Evolutionary conservation across 345 rosid genomes (phyloP).

Genomic region (Anastatica hierochuntica): DNA sequence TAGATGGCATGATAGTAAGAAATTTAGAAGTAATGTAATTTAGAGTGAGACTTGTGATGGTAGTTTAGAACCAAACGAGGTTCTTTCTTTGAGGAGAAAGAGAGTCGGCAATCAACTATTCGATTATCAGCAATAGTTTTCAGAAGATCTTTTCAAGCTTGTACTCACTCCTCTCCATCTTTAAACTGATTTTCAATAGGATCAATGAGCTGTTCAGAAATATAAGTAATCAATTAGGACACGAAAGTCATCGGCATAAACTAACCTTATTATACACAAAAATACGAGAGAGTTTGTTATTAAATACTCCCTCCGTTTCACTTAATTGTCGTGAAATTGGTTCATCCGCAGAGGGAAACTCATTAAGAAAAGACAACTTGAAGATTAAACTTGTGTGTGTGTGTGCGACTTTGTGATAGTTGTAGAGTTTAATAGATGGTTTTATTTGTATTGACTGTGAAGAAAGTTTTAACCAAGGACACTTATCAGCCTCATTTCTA

Average conservation of each 20-base stretch:
- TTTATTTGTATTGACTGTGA: too few species aligned
- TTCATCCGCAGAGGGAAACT: too few species aligned
- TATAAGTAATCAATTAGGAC: constrained; percentile 3
- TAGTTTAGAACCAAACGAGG: constrained; percentile 29
- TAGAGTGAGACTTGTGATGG: not conserved
- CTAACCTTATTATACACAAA: not conserved
- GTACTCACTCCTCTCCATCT: constrained; percentile 53
- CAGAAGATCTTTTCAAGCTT: constrained; percentile 45
- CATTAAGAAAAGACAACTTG: too few species aligned
- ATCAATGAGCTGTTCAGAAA: constrained; percentile 44
- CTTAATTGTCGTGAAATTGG: too few species aligned
- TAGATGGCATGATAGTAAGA: too few species aligned
- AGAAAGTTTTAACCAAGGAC: too few species aligned
- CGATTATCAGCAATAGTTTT: constrained; percentile 39
- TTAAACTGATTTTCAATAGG: constrained; percentile 53
- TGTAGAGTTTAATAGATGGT: too few species aligned
- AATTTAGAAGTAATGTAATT: too few species aligned
- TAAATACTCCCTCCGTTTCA: too few species aligned
- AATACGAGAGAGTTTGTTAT: constrained; percentile 7
- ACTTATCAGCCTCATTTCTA: too few species aligned
- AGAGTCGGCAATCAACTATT: constrained; percentile 34
- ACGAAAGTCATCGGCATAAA: not conserved
- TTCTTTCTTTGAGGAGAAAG: constrained; percentile 44
- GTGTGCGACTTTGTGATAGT: too few species aligned
- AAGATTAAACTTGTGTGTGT: too few species aligned